Evolutionary conservation across 495 filamentous ascomycete species (phyloP), one percentile per base, ranked within the genome.

Genomic region (Penicillium silybi): DNA sequence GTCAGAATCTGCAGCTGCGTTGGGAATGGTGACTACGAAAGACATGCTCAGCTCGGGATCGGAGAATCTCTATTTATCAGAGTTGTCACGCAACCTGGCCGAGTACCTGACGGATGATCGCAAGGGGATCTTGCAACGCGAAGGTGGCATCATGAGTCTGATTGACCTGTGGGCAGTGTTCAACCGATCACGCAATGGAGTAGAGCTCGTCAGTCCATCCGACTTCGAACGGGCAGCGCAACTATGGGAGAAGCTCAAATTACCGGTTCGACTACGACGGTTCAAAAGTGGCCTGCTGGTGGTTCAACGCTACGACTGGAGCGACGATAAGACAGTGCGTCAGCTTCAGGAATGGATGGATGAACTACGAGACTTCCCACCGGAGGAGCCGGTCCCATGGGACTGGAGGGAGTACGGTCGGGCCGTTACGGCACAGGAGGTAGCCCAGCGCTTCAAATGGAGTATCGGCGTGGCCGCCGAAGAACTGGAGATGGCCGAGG

Each of bases 151-250:
- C 56, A 90, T 97, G 67, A 95, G 84, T 47, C 79, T 99, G 7
- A 92, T 97, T 18, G 93, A 99, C 62, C 78, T 97, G 2, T 99
- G 93, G 93, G 91, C 93, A 7, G 80, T 96, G 27, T 97, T 97
- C 75, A 99, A 99, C 61, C 87, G 93, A n/a, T 89, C 89, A 19
- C 80, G 95, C 37, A 90, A 90, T 46, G 93, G 93, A 8, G 91
- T 99, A 9, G 95, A 99, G 64, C 78, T 99, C 8, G 86, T 97
- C 54, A 95, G 89, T 55, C 93, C 93, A 0, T 75, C 82, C 6
- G 93, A 99, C 62, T 95, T 97, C 58, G 87, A 93, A 62, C 90
- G 89, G 62, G 95, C 95, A 2, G 89, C 89, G 2, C 74, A 80
- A 43, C 64, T 96, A 26, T 99, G 92, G 87, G 91, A 93, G 63